Percentiles rank a stretch among this genome's conserved stretches.
Evolutionary conservation across 1,284 basidiomycete species (phyloP).

Genomic region (Ustilago curta): DNA sequence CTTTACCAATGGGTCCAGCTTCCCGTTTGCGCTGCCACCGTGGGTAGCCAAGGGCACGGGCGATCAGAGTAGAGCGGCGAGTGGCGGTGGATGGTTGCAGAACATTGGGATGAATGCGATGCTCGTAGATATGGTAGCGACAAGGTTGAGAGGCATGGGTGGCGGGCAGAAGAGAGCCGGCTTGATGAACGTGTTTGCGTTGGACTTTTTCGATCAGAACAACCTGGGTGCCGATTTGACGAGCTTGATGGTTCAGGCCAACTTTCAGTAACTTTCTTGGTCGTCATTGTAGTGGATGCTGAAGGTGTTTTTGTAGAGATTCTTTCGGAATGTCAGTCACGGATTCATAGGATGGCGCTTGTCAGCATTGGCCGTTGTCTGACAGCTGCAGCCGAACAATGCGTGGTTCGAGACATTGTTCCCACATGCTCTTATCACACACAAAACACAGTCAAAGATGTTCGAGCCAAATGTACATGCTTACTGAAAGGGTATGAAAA

Average conservation of each 20-base stretch:
- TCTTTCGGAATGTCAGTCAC: too few species aligned
- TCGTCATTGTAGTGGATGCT: too few species aligned
- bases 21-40: slow-evolving; percentile 51
- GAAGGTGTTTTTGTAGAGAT: too few species aligned
- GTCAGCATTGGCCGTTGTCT: too few species aligned
- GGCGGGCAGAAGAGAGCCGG: not conserved
- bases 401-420: too few species aligned
- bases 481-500: slow-evolving; percentile 1
- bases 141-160: not conserved
- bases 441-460: not conserved
- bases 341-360: too few species aligned
- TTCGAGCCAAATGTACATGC: too few species aligned
- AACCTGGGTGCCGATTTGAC: slow-evolving; percentile 31
- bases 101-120: slow-evolving; percentile 38
- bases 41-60: slow-evolving; percentile 46
- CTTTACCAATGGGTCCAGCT: slow-evolving; percentile 41
- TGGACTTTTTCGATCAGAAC: slow-evolving; percentile 57
- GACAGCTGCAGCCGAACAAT: too few species aligned
- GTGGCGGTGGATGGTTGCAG: slow-evolving; percentile 16
- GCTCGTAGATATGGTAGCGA: slow-evolving; percentile 36
- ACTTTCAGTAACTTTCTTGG: too few species aligned
- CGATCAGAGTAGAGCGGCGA: slow-evolving; percentile 13
- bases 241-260: slow-evolving; percentile 47
- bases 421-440: not conserved
- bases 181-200: slow-evolving; percentile 42